Percentiles rank a stretch among this genome's conserved stretches.
phyloP scores from a whole-genome alignment of 805 yeast species.

The Wickerhamiella siamensis region DNA sequence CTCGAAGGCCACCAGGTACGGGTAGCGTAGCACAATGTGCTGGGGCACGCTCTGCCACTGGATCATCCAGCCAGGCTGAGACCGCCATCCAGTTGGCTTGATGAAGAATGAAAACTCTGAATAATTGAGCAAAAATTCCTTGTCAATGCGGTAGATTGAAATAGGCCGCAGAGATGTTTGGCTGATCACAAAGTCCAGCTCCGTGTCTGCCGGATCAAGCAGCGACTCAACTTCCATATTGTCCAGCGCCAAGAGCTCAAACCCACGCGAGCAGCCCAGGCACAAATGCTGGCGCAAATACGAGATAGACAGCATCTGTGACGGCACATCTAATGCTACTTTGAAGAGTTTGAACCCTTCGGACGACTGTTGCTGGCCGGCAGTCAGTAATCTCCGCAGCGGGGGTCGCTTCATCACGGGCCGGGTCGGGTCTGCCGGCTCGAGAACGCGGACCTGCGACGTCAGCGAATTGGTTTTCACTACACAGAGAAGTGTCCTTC shows the following conservation, averaged over 20 bases:
- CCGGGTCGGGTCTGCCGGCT: conserved; percentile 47
- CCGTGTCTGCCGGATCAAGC: conserved; percentile 96
- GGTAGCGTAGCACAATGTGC: conserved; percentile 84
- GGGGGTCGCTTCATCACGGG: conserved; percentile 26
- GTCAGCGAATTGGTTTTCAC: conserved; percentile 73
- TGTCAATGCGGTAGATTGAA: conserved; percentile 79
- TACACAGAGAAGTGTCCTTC: conserved; percentile 76
- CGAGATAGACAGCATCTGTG: conserved; percentile 85
- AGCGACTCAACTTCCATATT: conserved; percentile 77
- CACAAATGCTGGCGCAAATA: conserved; percentile 79
- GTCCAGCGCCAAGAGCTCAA: conserved; percentile 80
- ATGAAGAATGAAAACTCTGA: conserved; percentile 91
- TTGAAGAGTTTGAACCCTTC: conserved; percentile 57
- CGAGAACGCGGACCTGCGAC: conserved; percentile 64
- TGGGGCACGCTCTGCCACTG: conserved; percentile 96
- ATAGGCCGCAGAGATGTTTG: conserved; percentile 76
- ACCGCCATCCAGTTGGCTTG: conserved; percentile 91
- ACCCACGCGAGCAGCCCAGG: conserved; percentile 92
- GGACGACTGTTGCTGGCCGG: conserved; percentile 22
- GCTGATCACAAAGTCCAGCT: conserved; percentile 81
- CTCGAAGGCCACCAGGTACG: conserved; percentile 84
- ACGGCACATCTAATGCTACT: conserved; percentile 59
- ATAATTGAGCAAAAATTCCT: conserved; percentile 76
- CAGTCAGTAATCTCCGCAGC: conserved; percentile 26
- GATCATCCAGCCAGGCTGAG: conserved; percentile 83